Evolutionary conservation across 2,329 filamentous ascomycete genomes (phyloP), one percentile per base, ranked within the genome.

Genomic region (Aspergillus candidus): DNA sequence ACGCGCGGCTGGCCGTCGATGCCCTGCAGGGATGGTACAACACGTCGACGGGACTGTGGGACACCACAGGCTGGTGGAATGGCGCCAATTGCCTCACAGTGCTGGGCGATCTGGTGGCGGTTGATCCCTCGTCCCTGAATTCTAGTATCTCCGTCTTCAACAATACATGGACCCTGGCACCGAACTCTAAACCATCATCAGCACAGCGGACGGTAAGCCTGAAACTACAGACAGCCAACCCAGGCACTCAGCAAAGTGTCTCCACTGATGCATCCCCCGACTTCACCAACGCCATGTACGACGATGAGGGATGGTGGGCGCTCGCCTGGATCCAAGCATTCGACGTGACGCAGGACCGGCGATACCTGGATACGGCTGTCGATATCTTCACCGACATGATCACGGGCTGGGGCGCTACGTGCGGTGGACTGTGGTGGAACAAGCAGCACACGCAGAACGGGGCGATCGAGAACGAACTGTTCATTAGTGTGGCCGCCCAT

Each of bases 251-350:
- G 8, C 22, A 10, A 5, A 27, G 8, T 27, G 3, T 10, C 22
- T 27, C 22, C 22, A 10, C 22, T 1, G 27, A 4, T 8, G 40
- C 29, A 1, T 10, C 27, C 13, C 15, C 32, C 11, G 32, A 27
- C 1, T 41, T 41, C 22, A 29, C 36, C 33, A 41, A 41, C 33
- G 22, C 35, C 7, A 35, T 35, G 13, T 41, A 41, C 33, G 40
- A 41, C 14, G 40, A 41, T 15, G 40, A 41, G 32, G 40, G 13
- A 4, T 41, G 40, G 40, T 41, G 40, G 40, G 40, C 40, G 13
- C 22, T 41, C 2, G 40, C 32, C 6, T 41, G 40, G 40, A 41
- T 41, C 11, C 33, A 32, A 12, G 40, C 31, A 14, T 41, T 35
- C 33, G 40, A 41, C 15, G 11, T 32, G 6, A 41, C 40, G 4